Percentiles rank a stretch among this genome's conserved stretches.
phyloP scores from a whole-genome alignment of 495 filamentous ascomycete genomes.

The Cercophora newfieldiana region DNA sequence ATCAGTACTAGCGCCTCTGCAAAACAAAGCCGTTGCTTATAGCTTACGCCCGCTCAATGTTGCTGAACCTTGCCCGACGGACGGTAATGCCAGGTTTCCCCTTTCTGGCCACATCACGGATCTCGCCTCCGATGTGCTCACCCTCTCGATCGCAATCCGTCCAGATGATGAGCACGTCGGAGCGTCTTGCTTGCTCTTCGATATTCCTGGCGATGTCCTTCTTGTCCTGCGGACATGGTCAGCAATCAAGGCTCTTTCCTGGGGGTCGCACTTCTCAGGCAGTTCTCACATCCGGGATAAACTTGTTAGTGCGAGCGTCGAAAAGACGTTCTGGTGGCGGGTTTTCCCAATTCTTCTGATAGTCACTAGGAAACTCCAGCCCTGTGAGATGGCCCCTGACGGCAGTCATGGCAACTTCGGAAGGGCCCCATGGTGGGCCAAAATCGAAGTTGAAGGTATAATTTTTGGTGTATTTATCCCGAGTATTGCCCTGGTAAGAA shows the following conservation, averaged over 20 bases:
- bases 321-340: slow-evolving; percentile 80
- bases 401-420: slow-evolving; percentile 85
- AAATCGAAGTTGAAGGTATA: slow-evolving; percentile 91
- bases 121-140: slow-evolving; percentile 94
- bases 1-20: slow-evolving; percentile 6
- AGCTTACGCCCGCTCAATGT: slow-evolving; percentile 84
- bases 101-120: slow-evolving; percentile 73
- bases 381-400: slow-evolving; percentile 82
- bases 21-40: not conserved
- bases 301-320: slow-evolving; percentile 70
- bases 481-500: slow-evolving; percentile 46
- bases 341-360: slow-evolving; percentile 75
- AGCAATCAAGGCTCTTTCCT: not conserved
- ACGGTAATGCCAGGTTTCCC: slow-evolving; percentile 74
- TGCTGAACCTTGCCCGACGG: slow-evolving; percentile 88
- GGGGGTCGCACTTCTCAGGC: not conserved
- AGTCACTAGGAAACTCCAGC: slow-evolving; percentile 68
- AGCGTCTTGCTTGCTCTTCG: slow-evolving; percentile 66
- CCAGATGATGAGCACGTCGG: slow-evolving; percentile 85
- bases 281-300: slow-evolving; percentile 60
- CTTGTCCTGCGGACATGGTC: slow-evolving; percentile 60
- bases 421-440: slow-evolving; percentile 74
- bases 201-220: slow-evolving; percentile 84
- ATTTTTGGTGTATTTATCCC: slow-evolving; percentile 85
- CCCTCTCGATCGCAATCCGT: slow-evolving; percentile 98